phyloP scores from a whole-genome alignment of 2,329 filamentous ascomycete genomes.

The Pseudocercospora musae region DNA sequence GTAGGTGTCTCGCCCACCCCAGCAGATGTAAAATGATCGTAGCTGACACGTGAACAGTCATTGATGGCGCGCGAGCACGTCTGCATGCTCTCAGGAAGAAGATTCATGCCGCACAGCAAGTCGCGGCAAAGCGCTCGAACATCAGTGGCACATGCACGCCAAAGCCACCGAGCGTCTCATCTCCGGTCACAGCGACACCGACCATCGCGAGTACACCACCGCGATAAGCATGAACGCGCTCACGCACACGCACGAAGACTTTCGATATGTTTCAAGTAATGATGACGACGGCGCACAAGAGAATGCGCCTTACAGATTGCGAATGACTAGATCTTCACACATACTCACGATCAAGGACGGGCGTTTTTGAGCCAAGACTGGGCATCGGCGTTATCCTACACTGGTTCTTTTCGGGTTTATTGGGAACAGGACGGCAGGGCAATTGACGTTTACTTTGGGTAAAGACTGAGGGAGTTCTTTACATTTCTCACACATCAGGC shows the following conservation, averaged over 20 bases:
- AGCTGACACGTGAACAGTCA: slow-evolving; percentile 38
- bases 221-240: slow-evolving; percentile 14
- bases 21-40: slow-evolving; percentile 39
- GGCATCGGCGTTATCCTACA: slow-evolving; percentile 3
- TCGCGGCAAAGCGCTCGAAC: slow-evolving; percentile 26
- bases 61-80: slow-evolving; percentile 45
- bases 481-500: not conserved
- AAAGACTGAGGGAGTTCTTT: not conserved
- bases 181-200: slow-evolving; percentile 12
- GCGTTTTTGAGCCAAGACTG: not conserved
- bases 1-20: slow-evolving; percentile 45
- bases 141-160: slow-evolving; percentile 20
- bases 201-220: slow-evolving; percentile 20
- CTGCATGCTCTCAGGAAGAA: slow-evolving; percentile 46
- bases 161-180: slow-evolving; percentile 14
- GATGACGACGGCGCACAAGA: not conserved
- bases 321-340: not conserved
- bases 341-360: not conserved
- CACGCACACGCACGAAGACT: not conserved
- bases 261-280: not conserved
- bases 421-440: not conserved
- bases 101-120: slow-evolving; percentile 39
- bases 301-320: not conserved
- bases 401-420: not conserved
- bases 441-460: not conserved